Evolutionary conservation across 2,329 filamentous ascomycete species (phyloP).

Genomic region (Talaromyces piceae): DNA sequence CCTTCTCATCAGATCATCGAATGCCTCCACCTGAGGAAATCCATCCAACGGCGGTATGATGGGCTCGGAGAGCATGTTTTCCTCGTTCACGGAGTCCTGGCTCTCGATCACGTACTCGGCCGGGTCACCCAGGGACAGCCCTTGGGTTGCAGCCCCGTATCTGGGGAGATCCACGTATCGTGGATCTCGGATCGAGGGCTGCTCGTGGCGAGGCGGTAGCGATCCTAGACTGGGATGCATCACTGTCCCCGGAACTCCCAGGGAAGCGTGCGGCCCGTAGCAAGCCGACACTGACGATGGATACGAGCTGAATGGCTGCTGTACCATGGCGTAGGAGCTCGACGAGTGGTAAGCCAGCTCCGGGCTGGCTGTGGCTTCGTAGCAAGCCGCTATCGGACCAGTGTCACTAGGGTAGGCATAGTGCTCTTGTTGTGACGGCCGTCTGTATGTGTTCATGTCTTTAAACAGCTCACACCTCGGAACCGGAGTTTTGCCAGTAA

Average conservation of each 20-base stretch:
- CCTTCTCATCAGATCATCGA: constrained; percentile 41
- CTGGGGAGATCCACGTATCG: background rate
- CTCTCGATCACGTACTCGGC: constrained; percentile 37
- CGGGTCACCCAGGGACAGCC: constrained; percentile 25
- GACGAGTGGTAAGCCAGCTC: constrained; percentile 25
- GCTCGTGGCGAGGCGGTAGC: constrained; percentile 5
- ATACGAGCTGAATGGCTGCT: constrained; percentile 29
- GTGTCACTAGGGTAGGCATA: constrained; percentile 5
- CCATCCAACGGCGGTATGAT: constrained; percentile 37
- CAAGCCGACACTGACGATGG: constrained; percentile 27
- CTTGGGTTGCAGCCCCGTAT: background rate
- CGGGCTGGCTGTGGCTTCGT: constrained; percentile 23
- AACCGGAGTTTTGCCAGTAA: too few species aligned
- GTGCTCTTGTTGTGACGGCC: constrained; percentile 29
- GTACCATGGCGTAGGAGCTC: constrained; percentile 25
- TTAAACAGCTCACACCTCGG: background rate
- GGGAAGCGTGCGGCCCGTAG: constrained; percentile 19
- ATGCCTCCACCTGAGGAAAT: constrained; percentile 40
- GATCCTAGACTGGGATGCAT: constrained; percentile 2
- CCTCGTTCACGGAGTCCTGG: constrained; percentile 38
- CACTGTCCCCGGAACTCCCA: constrained; percentile 3
- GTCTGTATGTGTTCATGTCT: constrained; percentile 35
- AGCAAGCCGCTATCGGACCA: constrained; percentile 22
- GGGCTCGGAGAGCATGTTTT: constrained; percentile 38
- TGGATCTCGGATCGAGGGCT: constrained; percentile 4